Percentiles rank a stretch among this genome's conserved stretches.
Evolutionary conservation across 768 basidiomycete species (phyloP).

Genomic region (Boletus subparvulus): DNA sequence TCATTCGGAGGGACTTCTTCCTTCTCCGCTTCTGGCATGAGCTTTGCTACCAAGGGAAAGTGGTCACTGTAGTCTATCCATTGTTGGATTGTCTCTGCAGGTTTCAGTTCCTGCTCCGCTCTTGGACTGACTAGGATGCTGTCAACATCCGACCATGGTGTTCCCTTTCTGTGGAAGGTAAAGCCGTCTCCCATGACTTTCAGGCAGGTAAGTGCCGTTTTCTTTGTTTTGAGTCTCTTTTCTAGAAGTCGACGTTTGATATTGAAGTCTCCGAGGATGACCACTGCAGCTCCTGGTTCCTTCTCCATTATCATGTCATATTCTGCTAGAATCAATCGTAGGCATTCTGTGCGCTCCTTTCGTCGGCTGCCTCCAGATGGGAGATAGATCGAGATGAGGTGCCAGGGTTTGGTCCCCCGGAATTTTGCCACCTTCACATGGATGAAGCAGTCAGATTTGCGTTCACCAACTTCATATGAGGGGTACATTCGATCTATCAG

Average conservation of each 20-base stretch:
- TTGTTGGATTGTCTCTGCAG: background rate
- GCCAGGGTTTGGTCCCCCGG: background rate
- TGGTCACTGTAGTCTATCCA: background rate
- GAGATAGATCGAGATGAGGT: background rate
- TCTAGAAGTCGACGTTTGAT: background rate
- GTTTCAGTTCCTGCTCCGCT: background rate
- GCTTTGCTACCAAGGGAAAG: background rate
- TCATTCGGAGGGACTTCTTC: background rate
- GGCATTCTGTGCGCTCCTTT: background rate
- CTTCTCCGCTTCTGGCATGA: background rate
- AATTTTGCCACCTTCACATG: background rate
- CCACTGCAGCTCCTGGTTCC: background rate
- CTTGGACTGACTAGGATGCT: background rate
- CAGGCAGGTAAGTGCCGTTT: background rate
- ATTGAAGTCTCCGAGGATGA: background rate
- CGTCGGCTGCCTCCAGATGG: background rate
- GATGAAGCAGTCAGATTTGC: background rate
- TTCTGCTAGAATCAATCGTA: background rate
- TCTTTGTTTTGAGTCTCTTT: background rate
- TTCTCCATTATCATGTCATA: background rate
- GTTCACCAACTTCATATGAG: background rate
- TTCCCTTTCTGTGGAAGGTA: background rate
- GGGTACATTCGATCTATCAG: background rate
- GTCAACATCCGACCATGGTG: background rate
- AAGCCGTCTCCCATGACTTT: background rate